Percentiles rank a stretch among this genome's conserved stretches.
phyloP scores from a whole-genome alignment of 2,329 filamentous ascomycete species.

The Onygenales sp. region DNA sequence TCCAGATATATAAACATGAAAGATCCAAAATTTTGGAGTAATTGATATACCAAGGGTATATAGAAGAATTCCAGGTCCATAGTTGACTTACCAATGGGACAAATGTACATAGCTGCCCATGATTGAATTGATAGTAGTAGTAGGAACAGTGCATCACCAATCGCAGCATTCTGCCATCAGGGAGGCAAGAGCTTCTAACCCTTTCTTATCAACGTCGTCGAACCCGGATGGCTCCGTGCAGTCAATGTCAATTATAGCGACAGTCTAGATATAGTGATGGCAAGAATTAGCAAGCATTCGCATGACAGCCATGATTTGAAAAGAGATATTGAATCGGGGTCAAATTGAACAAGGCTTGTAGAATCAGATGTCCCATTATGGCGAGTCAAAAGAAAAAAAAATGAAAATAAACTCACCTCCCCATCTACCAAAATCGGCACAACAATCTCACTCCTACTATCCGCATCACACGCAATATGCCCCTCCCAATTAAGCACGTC shows the following conservation, averaged over 20 bases:
- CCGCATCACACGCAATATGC: conserved; percentile 42
- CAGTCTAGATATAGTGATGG: conserved; percentile 23
- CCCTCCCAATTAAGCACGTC: conserved; percentile 37
- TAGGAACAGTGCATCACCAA: conserved; percentile 16
- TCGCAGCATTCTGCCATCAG: conserved; percentile 34
- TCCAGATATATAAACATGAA: too few relatives aligned
- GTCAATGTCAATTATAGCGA: conserved; percentile 41
- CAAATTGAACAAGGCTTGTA: background rate
- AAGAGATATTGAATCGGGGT: background rate
- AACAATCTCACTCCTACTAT: conserved; percentile 41
- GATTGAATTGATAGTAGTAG: too few relatives aligned
- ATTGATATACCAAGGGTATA: too few relatives aligned
- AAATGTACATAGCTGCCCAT: too few relatives aligned
- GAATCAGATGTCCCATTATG: background rate
- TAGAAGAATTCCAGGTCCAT: too few relatives aligned
- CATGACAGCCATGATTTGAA: background rate
- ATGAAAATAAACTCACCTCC: conserved; percentile 23
- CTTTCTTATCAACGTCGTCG: conserved; percentile 34
- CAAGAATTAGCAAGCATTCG: background rate
- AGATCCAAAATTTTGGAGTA: too few relatives aligned
- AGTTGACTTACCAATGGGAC: too few relatives aligned
- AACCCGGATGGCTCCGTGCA: conserved; percentile 35
- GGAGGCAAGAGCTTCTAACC: conserved; percentile 32
- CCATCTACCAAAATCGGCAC: conserved; percentile 34
- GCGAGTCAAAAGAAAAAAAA: background rate